Evolutionary conservation across 1,284 basidiomycete genomes (phyloP), one percentile per base, ranked within the genome.

Genomic region (Tetrapyrgos nigripes): DNA sequence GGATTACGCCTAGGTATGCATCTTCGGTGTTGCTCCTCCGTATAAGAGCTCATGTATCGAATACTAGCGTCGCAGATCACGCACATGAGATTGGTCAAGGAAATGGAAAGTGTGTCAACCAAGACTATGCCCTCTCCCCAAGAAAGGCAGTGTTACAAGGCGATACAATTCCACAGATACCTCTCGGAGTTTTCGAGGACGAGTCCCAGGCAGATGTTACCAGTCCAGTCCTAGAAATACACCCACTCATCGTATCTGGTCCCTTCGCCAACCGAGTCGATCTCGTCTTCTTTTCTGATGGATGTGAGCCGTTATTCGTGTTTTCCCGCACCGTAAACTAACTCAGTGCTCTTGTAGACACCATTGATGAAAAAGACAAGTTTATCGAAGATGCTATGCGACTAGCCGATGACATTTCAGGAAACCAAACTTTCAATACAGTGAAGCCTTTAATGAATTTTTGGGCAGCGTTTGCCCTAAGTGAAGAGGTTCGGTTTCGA

Each of bases 201-300:
- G 19, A 31, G 17, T 14, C 33, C 14, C 1, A 14, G 1, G 3
- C 5, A 26, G 45, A 17, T 14, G 17, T 47, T 17, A 46, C 54
- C 51, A 29, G 21, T 45, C 84, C 84, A 2, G 77, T 78, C 3
- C 72, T 93, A 62, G 79, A 86, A 57, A 69, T 93, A 10, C 63
- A 80, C 13, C 82, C 85, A 29, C 76, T 94, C 13, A 76, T 87
- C 23, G 73, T 84, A 4, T 88, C 88, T 28, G 92, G 92, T 0
- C 73, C 80, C 2, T 79, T 83, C 14, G 68, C 68, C 35, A 92
- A 93, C 64, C 81, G 91, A 13, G 83, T 93, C 13, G 86, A 93
- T 70, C 74, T 94, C 9, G 86, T 91, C 9, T 93, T 94, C 76
- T 93, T 94, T 70, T 80, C 86, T 0, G 93, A 95, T 65, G 92